These are phyloP conservation scores for Clitopilus hobsonii DNA, from an alignment of 768 basidiomycete species.

Conservation along the genomic window DNA sequence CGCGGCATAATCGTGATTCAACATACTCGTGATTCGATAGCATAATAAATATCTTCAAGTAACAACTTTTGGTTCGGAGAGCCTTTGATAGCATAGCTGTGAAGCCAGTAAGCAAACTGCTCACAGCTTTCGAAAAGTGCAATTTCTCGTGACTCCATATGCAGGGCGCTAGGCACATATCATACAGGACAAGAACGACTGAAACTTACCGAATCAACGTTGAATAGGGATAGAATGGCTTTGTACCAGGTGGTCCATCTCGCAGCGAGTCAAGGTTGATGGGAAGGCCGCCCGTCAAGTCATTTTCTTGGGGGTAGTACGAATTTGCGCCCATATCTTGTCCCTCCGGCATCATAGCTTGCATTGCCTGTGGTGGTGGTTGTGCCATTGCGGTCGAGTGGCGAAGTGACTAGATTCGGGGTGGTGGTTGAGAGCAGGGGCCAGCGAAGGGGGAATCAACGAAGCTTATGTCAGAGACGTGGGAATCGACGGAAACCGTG, in stretches of 20 bases:
- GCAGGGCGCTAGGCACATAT: constrained; percentile 10
- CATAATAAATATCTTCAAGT: constrained; percentile 88
- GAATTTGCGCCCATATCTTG: constrained; percentile 55
- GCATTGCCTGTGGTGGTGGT: constrained; percentile 53
- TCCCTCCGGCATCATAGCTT: constrained; percentile 59
- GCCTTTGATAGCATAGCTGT: constrained; percentile 87
- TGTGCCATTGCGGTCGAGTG: constrained; percentile 17
- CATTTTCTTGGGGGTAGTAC: constrained; percentile 73
- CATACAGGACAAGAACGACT: not conserved
- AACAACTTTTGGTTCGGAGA: constrained; percentile 83
- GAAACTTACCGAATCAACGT: constrained; percentile 77
- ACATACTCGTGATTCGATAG: constrained; percentile 82
- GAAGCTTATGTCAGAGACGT: constrained; percentile 51
- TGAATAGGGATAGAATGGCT: constrained; percentile 89
- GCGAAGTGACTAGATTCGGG: constrained; percentile 32
- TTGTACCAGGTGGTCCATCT: constrained; percentile 84
- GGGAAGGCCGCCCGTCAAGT: constrained; percentile 79
- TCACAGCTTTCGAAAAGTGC: too few species aligned
- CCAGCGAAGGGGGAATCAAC: constrained; percentile 39
- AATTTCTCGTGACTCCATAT: too few species aligned
- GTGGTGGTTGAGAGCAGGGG: constrained; percentile 41
- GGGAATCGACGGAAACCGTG: constrained; percentile 49
- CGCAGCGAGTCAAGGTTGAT: constrained; percentile 84
- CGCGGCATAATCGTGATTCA: constrained; percentile 3
- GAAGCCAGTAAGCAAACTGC: constrained; percentile 4